Evolutionary conservation across 108 stramenopile species (phyloP), one percentile per base, ranked within the genome.

Genomic region (Bacterosira constricta): DNA sequence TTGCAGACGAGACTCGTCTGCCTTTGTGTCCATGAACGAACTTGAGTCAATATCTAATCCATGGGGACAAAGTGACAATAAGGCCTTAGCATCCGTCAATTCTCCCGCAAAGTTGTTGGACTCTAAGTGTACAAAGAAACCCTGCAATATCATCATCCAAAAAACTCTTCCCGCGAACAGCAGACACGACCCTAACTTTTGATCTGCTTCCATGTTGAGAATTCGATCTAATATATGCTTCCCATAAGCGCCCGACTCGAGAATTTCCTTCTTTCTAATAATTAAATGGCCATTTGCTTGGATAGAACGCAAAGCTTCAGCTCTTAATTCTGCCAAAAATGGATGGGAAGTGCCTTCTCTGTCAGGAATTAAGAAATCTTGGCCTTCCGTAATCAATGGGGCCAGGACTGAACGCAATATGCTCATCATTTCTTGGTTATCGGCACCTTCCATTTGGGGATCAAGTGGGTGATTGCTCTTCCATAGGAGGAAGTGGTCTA

Each of bases 141-240:
- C 18, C 21, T 67, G 37, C n/a, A 58, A 21, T 50, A 79, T 71
- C 36, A 71, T 21, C 30, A 49, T 60, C 78, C 78, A 79, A 44
- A 79, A 66, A 11, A 66, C 9, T 44, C 44, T 34, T 35, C 56
- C 50, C 15, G 41, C 9, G 35, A 72, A 35, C 30, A 36, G 36
- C 21, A 79, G 34, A 18, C 70, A 44, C 2, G 59, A 61, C n/a
- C 58, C 58, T 6, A 71, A 23, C 29, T 39, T 11, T 45, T 50
- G 12, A 20, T 79, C 77, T 18, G 57, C 27, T 23, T 79, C 56
- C 6, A 21, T 41, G 4, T 66, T 59, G 50, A 71, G 41, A 23
- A 66, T 46, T 39, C 39, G 63, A 35, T 52, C 46, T 46, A 79
- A 50, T 25, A 47, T 18, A 29, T 18, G n/a, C 27, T 66, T 66